phyloP scores from a whole-genome alignment of 208 protist genomes.

The Acanthamoeba lenticulata region DNA sequence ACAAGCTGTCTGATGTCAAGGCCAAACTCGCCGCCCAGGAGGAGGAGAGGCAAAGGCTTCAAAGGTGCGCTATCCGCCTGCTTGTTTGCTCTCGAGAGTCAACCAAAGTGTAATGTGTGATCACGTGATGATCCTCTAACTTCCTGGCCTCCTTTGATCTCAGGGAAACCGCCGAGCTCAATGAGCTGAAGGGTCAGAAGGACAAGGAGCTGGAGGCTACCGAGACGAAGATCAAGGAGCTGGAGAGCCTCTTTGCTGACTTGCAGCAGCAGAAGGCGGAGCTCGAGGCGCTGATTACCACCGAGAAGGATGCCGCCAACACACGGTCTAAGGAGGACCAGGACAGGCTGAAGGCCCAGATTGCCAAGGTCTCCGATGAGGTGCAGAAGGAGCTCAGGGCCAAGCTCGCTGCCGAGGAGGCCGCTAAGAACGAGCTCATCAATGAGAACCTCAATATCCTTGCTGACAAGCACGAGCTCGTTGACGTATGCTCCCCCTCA shows the following conservation, averaged over 20 bases:
- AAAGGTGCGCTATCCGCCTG: neutral
- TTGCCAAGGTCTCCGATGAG: neutral
- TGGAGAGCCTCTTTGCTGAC: neutral
- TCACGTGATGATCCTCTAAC: neutral
- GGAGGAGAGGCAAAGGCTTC: neutral
- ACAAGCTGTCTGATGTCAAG: neutral
- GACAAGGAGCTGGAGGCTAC: neutral
- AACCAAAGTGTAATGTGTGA: no score
- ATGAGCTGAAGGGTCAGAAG: neutral
- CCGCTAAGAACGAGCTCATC: neutral
- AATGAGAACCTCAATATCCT: neutral
- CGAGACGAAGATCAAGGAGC: constrained; percentile 4
- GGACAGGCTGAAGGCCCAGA: neutral
- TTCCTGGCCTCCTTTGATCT: neutral
- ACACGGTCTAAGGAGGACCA: neutral
- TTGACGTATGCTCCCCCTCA: neutral
- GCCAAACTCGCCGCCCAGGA: neutral
- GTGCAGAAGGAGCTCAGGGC: neutral
- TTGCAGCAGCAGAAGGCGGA: neutral
- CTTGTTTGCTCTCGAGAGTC: neutral
- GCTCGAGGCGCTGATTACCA: neutral
- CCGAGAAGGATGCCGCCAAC: neutral
- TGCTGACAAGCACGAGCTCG: neutral
- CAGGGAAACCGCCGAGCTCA: neutral
- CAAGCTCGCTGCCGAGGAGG: neutral